Evolutionary conservation across 164 flowering plant species (phyloP).

Genomic region (Vitis rotundifolia): DNA sequence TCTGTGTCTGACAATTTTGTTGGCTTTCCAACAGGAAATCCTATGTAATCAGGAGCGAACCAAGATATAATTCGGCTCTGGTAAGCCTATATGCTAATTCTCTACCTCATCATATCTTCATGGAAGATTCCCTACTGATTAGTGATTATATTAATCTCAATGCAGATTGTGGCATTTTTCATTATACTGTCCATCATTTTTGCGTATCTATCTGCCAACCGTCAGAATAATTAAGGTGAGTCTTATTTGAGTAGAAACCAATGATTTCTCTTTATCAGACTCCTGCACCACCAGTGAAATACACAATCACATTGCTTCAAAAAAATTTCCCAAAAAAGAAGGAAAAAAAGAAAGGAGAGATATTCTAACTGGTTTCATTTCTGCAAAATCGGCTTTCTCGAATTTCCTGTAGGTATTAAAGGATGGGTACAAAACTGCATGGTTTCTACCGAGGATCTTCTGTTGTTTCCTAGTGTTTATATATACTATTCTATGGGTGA

Average conservation of each 20-base stretch:
- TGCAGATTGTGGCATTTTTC: conserved; percentile 43
- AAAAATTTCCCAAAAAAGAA: not conserved
- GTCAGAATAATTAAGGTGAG: conserved; percentile 27
- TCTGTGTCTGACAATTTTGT: not conserved
- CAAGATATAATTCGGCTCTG: conserved; percentile 32
- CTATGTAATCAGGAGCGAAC: conserved; percentile 33
- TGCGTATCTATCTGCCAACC: conserved; percentile 36
- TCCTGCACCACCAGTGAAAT: not conserved
- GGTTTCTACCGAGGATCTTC: no score
- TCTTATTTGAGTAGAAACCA: not conserved
- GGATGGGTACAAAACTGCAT: no score
- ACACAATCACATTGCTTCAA: not conserved
- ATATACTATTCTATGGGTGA: no score
- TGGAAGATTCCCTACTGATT: conserved; percentile 1
- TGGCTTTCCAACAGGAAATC: conserved; percentile 44
- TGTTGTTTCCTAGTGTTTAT: no score
- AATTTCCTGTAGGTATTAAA: no score
- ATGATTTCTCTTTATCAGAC: not conserved
- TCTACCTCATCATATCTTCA: not conserved
- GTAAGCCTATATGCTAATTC: conserved; percentile 24
- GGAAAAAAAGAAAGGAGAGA: not conserved
- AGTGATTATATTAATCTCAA: not conserved
- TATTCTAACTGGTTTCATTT: no score
- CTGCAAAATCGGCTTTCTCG: no score
- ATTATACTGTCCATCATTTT: conserved; percentile 42